Evolutionary conservation across 2,329 filamentous ascomycete species (phyloP), one percentile per base, ranked within the genome.

Genomic region (Scolecobasidium constrictum): DNA sequence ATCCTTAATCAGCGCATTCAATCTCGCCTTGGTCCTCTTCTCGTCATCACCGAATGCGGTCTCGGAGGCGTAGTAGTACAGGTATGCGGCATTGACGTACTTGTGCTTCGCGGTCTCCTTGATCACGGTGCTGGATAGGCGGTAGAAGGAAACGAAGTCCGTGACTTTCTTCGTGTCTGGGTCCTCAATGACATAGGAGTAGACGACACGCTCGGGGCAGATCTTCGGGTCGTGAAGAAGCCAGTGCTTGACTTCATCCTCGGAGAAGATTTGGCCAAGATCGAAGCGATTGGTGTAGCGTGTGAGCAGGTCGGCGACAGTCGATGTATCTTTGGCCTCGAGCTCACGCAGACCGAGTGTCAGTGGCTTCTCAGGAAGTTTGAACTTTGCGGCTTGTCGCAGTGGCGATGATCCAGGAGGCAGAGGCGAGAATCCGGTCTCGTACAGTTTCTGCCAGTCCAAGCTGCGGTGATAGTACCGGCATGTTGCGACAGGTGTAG

Each of bases 61-160:
- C 55, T 94, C 86, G 5, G 83, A 83, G 45, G 85, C 92, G 59
- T 98, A 98, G 72, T 98, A 98, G 69, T 90, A 98, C 43, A 96
- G 75, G 64, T 98, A 98, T 21, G 92, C 92, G 3, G 90, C 92
- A 50, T 81, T 83, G 55, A 98, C 79, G 45, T 78, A 77, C 46
- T 78, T 74, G 65, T 94, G 82, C 59, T 84, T 84, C 36, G 6
- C n/a, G 5, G 76, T 68, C 56, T 86, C 78, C 52, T 82, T 80
- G 54, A 98, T 93, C 46, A 95, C 83, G 2, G 86, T 92, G 13
- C 87, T 94, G 60, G 94, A 87, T 23, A 98, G 81, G 57, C 79
- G 81, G 71, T 96, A 98, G 67, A 96, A 98, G 28, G 87, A 95
- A 66, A 95, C 83, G 66, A 94, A 95, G 64, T 98, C 92, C 28